These are phyloP conservation scores for Wickerhamiella alocasiicola DNA, from an alignment of 805 yeast species.

Conservation along the genomic window DNA sequence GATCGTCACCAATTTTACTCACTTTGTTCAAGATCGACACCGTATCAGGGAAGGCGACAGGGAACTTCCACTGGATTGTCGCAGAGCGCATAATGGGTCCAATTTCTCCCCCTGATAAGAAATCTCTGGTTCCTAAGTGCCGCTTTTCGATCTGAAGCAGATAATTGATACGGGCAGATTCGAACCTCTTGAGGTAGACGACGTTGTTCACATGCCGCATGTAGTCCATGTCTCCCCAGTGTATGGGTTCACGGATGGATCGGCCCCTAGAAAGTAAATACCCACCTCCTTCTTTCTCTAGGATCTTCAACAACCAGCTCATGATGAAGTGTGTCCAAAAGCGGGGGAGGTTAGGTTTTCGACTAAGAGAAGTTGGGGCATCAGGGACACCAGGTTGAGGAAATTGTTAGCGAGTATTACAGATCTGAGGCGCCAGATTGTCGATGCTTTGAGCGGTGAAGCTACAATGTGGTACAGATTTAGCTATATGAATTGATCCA, in stretches of 20 bases:
- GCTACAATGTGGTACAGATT: no score
- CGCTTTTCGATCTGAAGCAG: constrained; percentile 14
- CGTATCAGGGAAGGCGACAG: constrained; percentile 24
- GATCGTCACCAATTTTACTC: constrained; percentile 16
- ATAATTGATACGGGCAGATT: constrained; percentile 23
- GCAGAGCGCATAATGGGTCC: constrained; percentile 26
- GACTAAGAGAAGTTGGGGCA: no score
- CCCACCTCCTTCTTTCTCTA: constrained; percentile 17
- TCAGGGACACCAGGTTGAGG: no score
- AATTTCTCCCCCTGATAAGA: constrained; percentile 20
- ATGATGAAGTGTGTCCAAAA: background rate
- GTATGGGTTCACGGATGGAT: constrained; percentile 17
- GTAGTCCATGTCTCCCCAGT: constrained; percentile 24
- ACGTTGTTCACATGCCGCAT: constrained; percentile 28
- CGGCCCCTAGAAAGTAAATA: constrained; percentile 17
- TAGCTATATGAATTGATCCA: no score
- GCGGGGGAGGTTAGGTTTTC: no score
- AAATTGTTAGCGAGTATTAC: no score
- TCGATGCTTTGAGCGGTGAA: no score
- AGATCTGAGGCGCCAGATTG: no score
- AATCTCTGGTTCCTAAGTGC: constrained; percentile 13
- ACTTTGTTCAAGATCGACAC: constrained; percentile 25
- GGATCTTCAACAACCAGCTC: constrained; percentile 20
- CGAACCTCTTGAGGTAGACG: constrained; percentile 26
- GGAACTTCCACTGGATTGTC: constrained; percentile 25